Evolutionary conservation across 768 basidiomycete genomes (phyloP).

Genomic region (Cantharellus cinnabarinus): DNA sequence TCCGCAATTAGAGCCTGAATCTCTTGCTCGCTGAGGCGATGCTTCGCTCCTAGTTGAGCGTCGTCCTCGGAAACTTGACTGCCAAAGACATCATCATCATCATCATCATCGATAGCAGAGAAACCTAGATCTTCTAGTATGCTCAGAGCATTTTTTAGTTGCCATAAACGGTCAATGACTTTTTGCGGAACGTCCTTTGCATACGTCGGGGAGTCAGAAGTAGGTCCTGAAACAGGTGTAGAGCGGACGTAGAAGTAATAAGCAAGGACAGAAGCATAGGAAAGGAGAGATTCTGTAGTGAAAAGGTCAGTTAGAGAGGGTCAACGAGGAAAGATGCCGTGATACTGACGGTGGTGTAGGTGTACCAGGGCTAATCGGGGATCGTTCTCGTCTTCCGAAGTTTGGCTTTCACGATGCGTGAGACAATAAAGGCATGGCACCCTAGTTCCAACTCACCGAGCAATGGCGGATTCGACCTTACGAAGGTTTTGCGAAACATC

Average conservation of each 20-base stretch:
- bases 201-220: not conserved
- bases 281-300: constrained; percentile 58
- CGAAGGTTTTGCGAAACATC: constrained; percentile 37
- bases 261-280: constrained; percentile 76
- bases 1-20: not conserved
- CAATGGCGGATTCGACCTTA: constrained; percentile 32
- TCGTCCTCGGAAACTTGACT: constrained; percentile 13
- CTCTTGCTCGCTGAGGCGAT: not conserved
- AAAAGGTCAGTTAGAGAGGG: constrained; percentile 43
- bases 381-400: constrained; percentile 28
- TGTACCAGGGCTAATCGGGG: constrained; percentile 52
- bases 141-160: constrained; percentile 60
- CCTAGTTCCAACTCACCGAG: constrained; percentile 23
- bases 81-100: constrained; percentile 8
- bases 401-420: constrained; percentile 22
- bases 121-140: constrained; percentile 79
- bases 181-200: not conserved
- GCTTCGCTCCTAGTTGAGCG: constrained; percentile 20
- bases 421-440: not conserved
- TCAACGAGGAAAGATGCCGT: not conserved
- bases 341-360: constrained; percentile 66
- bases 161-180: constrained; percentile 33
- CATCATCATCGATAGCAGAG: constrained; percentile 11
- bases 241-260: constrained; percentile 83
- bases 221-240: constrained; percentile 19